Percentiles rank a stretch among this genome's conserved stretches.
phyloP scores from a whole-genome alignment of 345 rosid genomes.

The Syzygium grande region DNA sequence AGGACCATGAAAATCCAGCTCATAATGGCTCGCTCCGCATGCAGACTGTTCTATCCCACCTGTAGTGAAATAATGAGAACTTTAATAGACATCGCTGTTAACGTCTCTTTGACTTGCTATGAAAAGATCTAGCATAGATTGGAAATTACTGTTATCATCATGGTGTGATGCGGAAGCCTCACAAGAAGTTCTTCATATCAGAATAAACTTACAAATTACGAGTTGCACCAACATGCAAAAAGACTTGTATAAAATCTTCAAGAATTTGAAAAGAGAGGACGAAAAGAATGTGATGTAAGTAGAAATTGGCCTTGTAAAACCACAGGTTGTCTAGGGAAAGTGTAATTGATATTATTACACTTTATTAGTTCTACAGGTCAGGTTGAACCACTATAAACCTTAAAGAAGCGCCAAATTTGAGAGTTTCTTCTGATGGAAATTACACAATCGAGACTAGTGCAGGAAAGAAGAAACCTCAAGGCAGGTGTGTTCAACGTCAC shows the following conservation, averaged over 20 bases:
- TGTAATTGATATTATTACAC: not conserved
- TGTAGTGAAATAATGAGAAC: not conserved
- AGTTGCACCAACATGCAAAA: not conserved
- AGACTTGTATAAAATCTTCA: not conserved
- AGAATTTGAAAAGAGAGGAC: not conserved
- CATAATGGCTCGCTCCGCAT: fast-evolving
- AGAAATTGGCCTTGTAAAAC: not conserved
- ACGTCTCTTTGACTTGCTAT: not conserved
- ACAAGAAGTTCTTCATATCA: not conserved
- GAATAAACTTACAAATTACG: not conserved
- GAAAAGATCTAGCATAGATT: not conserved
- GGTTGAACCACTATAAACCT: not conserved
- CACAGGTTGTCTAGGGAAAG: not conserved
- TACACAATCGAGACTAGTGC: not conserved
- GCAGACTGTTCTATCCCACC: not conserved
- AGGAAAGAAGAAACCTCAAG: not conserved
- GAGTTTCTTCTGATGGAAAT: too few relatives aligned
- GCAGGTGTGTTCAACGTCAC: too few relatives aligned
- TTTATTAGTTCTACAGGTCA: not conserved
- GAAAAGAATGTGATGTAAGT: not conserved
- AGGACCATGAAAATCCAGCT: not conserved
- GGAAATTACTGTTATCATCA: not conserved
- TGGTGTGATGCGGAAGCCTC: not conserved
- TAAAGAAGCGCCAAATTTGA: not conserved
- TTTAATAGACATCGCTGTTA: not conserved